A percentile compares a stretch with the other conserved stretches of the same genome.
These are phyloP conservation scores for Goniomonas avonlea DNA, from an alignment of 78 protist species.

Conservation along the genomic window DNA sequence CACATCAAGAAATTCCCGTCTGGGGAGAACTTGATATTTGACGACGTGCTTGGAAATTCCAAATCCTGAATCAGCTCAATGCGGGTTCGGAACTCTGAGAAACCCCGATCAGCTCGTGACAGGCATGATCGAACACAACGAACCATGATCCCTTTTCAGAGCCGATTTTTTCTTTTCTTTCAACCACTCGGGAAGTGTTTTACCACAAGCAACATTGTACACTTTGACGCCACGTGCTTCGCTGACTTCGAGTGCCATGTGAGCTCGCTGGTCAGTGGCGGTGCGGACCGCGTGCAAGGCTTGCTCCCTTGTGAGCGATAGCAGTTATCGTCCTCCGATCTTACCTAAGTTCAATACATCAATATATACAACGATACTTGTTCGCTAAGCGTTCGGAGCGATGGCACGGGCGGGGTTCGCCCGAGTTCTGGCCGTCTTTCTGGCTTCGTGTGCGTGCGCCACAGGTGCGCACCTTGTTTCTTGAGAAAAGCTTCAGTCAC, in stretches of 20 bases:
- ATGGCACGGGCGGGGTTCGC: too few species aligned
- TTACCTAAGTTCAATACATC: too few species aligned
- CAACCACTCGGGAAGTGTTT: conserved; percentile 30
- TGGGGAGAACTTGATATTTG: conserved; percentile 33
- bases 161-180: not conserved
- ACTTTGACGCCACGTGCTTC: conserved; percentile 10
- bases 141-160: not conserved
- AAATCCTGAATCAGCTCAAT: conserved; percentile 90
- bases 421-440: too few species aligned
- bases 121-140: not conserved
- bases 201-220: conserved; percentile 12
- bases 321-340: too few species aligned
- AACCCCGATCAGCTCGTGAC: not conserved
- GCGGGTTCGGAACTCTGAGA: conserved; percentile 44
- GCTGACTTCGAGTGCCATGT: conserved; percentile 7
- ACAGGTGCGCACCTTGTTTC: too few species aligned
- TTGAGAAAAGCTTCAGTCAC: too few species aligned
- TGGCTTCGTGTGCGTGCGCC: too few species aligned
- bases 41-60: conserved; percentile 69
- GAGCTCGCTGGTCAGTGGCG: too few species aligned
- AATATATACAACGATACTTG: too few species aligned
- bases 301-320: too few species aligned
- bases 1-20: conserved; percentile 54
- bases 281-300: too few species aligned
- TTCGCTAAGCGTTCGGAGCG: too few species aligned